These are phyloP conservation scores for Terana coerulea DNA, from an alignment of 768 basidiomycete genomes.

Conservation along the genomic window DNA sequence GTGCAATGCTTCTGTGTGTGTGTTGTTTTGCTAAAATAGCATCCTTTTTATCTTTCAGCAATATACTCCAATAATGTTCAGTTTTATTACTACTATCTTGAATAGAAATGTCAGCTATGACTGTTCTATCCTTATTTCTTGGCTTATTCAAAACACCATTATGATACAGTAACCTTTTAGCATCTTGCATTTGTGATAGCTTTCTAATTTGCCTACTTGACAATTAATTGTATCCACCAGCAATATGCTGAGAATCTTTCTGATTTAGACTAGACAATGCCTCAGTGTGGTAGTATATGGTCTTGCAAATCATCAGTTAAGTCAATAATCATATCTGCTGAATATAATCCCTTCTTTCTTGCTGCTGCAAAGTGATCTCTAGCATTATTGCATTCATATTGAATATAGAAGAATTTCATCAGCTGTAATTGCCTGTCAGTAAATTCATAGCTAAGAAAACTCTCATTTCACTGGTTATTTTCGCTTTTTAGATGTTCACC, in stretches of 20 bases:
- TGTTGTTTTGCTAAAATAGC: background rate
- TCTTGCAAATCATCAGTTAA: background rate
- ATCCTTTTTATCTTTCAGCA: background rate
- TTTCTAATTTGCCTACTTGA: background rate
- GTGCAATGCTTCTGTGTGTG: background rate
- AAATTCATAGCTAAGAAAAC: background rate
- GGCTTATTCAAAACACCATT: background rate
- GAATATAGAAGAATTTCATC: slow-evolving; percentile 24
- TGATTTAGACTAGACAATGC: background rate
- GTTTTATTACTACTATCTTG: no score
- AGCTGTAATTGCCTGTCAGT: slow-evolving; percentile 15
- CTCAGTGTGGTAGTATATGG: background rate
- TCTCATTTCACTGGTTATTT: background rate
- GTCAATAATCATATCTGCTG: background rate
- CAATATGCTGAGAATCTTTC: background rate
- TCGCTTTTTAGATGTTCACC: background rate
- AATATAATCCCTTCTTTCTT: background rate
- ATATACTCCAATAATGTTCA: no score
- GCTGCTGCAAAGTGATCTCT: slow-evolving; percentile 30
- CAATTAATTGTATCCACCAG: background rate
- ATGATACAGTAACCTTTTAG: background rate
- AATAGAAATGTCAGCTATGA: background rate
- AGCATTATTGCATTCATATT: slow-evolving; percentile 34
- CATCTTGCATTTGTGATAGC: background rate
- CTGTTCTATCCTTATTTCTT: background rate